Evolutionary conservation across 345 rosid genomes (phyloP).

Genomic region (Eucalyptus lansdowneana): DNA sequence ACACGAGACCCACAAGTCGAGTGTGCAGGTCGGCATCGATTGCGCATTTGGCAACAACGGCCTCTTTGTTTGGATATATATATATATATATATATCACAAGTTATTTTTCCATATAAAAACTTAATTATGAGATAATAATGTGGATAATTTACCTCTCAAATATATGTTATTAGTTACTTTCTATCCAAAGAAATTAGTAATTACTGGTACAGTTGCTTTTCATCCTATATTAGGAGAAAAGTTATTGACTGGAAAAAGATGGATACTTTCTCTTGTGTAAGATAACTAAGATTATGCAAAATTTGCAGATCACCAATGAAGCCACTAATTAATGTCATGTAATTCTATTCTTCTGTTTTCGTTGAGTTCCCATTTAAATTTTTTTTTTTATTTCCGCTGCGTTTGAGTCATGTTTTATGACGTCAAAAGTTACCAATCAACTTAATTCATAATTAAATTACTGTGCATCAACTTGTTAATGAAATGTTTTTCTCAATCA

Average conservation of each 20-base stretch:
- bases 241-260: background rate
- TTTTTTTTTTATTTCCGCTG: background rate
- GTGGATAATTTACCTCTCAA: background rate
- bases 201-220: background rate
- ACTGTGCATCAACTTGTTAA: background rate
- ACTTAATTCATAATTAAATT: background rate
- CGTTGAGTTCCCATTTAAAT: background rate
- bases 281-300: background rate
- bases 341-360: background rate
- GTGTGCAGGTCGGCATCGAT: no score
- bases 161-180: background rate
- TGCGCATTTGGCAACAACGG: no score
- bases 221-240: background rate
- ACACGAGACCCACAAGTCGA: no score
- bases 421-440: background rate
- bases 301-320: background rate
- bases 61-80: background rate
- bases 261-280: background rate
- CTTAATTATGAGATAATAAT: background rate
- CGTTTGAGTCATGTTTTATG: background rate
- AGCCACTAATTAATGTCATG: background rate
- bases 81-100: background rate
- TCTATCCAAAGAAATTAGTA: background rate
- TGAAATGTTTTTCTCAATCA: background rate
- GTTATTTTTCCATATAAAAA: background rate